Conservation (phyloP, 805 yeast genomes). For the Gaillardinia entomophila region DNA sequence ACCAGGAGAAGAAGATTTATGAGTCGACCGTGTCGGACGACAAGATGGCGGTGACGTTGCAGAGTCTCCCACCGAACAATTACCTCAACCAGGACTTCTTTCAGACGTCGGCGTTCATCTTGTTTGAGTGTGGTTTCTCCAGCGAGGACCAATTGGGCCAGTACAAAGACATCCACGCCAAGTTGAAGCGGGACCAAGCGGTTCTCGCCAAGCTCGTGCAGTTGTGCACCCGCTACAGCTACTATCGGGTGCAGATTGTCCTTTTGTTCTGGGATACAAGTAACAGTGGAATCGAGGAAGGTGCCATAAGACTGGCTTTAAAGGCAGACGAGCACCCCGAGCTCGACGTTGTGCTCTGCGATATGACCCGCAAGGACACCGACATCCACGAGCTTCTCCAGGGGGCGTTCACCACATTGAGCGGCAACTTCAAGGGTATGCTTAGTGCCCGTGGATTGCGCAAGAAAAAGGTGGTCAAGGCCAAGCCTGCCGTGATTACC, state of each 20-base stretch:
- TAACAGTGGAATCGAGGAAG: constrained; percentile 8
- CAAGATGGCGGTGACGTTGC: constrained; percentile 25
- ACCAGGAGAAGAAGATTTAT: constrained; percentile 20
- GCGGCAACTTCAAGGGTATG: constrained; percentile 18
- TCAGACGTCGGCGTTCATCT: constrained; percentile 33
- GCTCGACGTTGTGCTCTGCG: constrained; percentile 20
- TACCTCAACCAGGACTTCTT: constrained; percentile 33
- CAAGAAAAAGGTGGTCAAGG: constrained; percentile 11
- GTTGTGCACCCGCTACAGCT: constrained; percentile 28
- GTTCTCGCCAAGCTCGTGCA: constrained; percentile 30
- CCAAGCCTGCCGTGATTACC: constrained; percentile 3
- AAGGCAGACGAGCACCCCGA: constrained; percentile 10
- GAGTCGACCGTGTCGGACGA: constrained; percentile 17
- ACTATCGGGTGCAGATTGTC: constrained; percentile 34
- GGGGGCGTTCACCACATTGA: constrained; percentile 16
- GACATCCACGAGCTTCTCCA: constrained; percentile 21
- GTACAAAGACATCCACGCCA: constrained; percentile 15
- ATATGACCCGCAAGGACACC: constrained; percentile 23
- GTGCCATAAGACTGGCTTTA: constrained; percentile 12
- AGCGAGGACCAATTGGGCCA: constrained; percentile 8
- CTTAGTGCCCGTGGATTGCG: constrained; percentile 24
- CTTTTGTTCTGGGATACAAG: constrained; percentile 38
- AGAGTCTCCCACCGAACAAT: constrained; percentile 36
- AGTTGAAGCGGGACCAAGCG: constrained; percentile 30
- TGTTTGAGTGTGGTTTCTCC: constrained; percentile 49